A percentile compares a stretch with the other conserved stretches of the same genome.
Conservation (phyloP, 129 eudicot genomes). For the Pulicaria dysenterica region DNA sequence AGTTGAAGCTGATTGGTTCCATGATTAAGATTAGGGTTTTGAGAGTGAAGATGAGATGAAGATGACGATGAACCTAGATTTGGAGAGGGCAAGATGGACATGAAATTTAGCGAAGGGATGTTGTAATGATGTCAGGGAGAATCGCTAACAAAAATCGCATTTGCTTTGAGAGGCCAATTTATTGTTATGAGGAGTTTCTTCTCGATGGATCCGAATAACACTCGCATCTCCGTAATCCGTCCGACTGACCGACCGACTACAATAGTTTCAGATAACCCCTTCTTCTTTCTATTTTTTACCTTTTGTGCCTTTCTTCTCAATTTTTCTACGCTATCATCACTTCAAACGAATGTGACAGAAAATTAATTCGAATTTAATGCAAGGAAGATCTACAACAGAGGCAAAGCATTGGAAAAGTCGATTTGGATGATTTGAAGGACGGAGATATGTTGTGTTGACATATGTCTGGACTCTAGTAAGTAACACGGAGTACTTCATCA, state of each 20-base stretch:
- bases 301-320: background rate
- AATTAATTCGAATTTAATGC: background rate
- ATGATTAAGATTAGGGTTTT: slow-evolving; percentile 62
- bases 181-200: background rate
- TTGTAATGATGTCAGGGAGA: slow-evolving; percentile 17
- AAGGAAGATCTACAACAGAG: too few species aligned
- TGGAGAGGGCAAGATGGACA: slow-evolving; percentile 97
- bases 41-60: slow-evolving; percentile 25
- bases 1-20: slow-evolving; percentile 41
- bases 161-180: slow-evolving; percentile 1
- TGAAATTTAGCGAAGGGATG: slow-evolving; percentile 44
- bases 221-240: slow-evolving; percentile 8
- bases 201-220: slow-evolving; percentile 17
- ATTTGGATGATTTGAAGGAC: too few species aligned
- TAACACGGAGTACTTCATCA: too few species aligned
- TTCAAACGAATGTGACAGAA: background rate
- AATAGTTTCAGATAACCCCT: background rate
- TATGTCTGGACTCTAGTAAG: too few species aligned
- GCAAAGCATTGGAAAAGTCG: too few species aligned
- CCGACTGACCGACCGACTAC: slow-evolving; percentile 19
- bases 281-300: background rate
- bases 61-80: slow-evolving; percentile 75
- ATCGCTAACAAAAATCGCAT: slow-evolving; percentile 19
- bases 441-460: too few species aligned
- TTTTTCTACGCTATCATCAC: background rate